These are phyloP conservation scores for Exophiala sp. DNA, from an alignment of 2,329 filamentous ascomycete genomes.

Conservation along the genomic window DNA sequence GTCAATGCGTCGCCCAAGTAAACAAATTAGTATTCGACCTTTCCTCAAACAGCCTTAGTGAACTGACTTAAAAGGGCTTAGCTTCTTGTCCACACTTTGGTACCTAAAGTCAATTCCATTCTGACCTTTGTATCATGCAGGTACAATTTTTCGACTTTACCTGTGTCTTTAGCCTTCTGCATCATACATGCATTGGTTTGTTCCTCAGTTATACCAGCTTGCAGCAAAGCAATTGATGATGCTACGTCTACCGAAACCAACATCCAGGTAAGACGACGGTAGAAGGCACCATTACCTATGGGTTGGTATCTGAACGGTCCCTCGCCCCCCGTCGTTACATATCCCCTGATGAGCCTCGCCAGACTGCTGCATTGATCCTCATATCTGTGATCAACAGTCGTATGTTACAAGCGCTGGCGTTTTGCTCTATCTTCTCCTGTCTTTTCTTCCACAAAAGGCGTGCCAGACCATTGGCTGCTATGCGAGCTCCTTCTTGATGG, in stretches of 20 bases:
- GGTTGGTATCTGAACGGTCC: background rate
- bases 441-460: slow-evolving; percentile 17
- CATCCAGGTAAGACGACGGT: background rate
- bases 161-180: too few relatives aligned
- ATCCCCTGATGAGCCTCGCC: slow-evolving; percentile 2
- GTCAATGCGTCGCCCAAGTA: background rate
- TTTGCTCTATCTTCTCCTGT: slow-evolving; percentile 8
- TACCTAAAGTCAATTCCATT: too few relatives aligned
- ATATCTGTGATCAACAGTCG: background rate
- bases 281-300: background rate
- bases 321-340: background rate
- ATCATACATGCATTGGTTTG: too few relatives aligned
- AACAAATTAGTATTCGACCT: background rate
- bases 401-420: background rate
- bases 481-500: slow-evolving; percentile 9
- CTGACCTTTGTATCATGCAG: too few relatives aligned
- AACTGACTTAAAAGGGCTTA: background rate
- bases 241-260: background rate
- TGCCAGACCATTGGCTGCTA: slow-evolving; percentile 18
- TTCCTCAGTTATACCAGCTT: too few relatives aligned
- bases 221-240: too few relatives aligned
- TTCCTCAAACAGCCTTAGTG: background rate
- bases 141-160: too few relatives aligned
- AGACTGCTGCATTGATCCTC: background rate
- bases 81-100: background rate